Evolutionary conservation across 306 rosid species (phyloP), one percentile per base, ranked within the genome.

Genomic region (Vigna radiata): DNA sequence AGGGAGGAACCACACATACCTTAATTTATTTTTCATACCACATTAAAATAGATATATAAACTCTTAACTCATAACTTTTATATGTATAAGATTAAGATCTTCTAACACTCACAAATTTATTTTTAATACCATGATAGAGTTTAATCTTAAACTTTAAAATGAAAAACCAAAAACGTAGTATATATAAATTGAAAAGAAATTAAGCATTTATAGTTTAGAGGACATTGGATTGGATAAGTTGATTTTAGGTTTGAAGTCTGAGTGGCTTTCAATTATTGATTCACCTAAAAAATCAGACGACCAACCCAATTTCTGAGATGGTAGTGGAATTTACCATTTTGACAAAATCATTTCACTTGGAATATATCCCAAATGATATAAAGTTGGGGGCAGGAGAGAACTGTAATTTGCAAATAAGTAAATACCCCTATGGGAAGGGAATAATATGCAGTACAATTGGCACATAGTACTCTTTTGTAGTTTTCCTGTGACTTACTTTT

Each of bases 381-480:
- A 66, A 77, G 48, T 33, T 68, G 7, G 53, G 54, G 70, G 53
- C 7, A 78, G 54, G 77, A 59, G 48, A 50, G 58, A 70, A 70
- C 15, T 15, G 82, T 78, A 78, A 60, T 70, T 59, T 70, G 16
- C n/a, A 60, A 60, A 70, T 5, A 70, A 49, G 16, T 59, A 36
- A 48, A 70, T 50, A 39, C 43, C 56, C 76, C 68, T 5, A 6
- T 8, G 55, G 53, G 19, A 53, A 39, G 11, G 56, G 55, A 17
- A 41, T 78, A 70, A 60, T 27, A 59, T 15, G 23, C 31, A 72
- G 82, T 70, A 60, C 77, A 47, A 37, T 25, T 68, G 1, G 41
- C 83, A 52, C 68, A 61, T 63, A 27, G 25, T 53, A 64, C 74
- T 65, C 67, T 63, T 80, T 44, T 60, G 67, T 60, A 29, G 67